Evolutionary conservation across 805 yeast genomes (phyloP), one percentile per base, ranked within the genome.

Genomic region (Candida wancherniae): DNA sequence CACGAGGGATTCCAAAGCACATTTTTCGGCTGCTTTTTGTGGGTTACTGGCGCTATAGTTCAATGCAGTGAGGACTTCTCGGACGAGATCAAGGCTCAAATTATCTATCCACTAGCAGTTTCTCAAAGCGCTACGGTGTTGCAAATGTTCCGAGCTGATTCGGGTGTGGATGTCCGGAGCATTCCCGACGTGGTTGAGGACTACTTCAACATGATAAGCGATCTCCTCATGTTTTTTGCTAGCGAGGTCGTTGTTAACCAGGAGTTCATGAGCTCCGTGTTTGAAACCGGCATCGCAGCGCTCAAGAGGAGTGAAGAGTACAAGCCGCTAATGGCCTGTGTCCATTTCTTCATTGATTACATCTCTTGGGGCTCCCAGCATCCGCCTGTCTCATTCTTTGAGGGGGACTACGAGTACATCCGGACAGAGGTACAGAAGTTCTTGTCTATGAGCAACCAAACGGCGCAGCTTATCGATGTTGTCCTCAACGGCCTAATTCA

Each of bases 11-110:
- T 86, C 59, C 69, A 76, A 26, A 59, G 61, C 16, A 80, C 81
- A 13, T 73, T 77, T 20, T 74, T 63, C 48, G 97, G 96, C 4
- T 84, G 95, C 53, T 87, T 81, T 51, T 60, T 88, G 34, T 88
- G 94, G 92, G 90, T 84, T 9, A 80, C 94, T 3, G 97, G 96
- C 6, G 69, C 82, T 7, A 62, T 87, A 16, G 75, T 84, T 31
- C 75, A 84, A 34, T 39, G 45, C 20, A 36, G 41, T 11, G 44
- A 35, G 14, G 90, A 84, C 38, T 88, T 69, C 55, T 76, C 79
- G 18, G 80, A 77, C 42, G 76, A 70, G 26, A 68, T 63, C 3
- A 59, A 77, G 13, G 74, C 73, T 40, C 68, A 67, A 17, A 72
- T 84, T 2, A 77, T 84, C 12, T 86, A 85, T 80, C 65, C 71